phyloP scores from a whole-genome alignment of 305 asterid genomes.

The Nicotiana rustica region DNA sequence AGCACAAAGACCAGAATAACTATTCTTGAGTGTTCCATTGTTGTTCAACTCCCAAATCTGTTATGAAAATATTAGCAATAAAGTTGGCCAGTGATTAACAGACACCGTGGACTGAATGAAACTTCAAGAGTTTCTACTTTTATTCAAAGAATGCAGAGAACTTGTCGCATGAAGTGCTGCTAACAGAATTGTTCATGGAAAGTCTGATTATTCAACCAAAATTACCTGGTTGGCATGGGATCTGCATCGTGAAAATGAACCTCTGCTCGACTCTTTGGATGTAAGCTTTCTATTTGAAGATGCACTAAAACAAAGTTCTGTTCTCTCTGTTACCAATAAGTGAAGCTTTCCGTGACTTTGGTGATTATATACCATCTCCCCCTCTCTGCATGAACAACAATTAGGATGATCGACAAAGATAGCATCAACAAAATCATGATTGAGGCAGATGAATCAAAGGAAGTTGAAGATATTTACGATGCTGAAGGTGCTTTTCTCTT shows the following conservation, averaged over 20 bases:
- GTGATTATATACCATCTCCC: constrained; percentile 40
- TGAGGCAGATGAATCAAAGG: neutral
- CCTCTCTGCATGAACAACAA: constrained; percentile 56
- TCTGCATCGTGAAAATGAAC: constrained; percentile 74
- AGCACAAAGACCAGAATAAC: constrained; percentile 90
- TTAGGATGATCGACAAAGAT: neutral
- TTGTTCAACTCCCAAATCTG: constrained; percentile 90
- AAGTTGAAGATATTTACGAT: constrained; percentile 55
- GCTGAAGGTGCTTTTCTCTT: constrained; percentile 55
- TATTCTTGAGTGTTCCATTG: constrained; percentile 73
- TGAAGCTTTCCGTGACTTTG: constrained; percentile 55
- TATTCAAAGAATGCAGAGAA: constrained; percentile 12
- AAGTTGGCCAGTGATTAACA: neutral
- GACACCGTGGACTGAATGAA: constrained; percentile 1
- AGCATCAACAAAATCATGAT: neutral
- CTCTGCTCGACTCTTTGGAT: constrained; percentile 64
- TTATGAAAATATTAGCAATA: neutral
- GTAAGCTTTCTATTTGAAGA: constrained; percentile 66
- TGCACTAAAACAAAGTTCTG: constrained; percentile 70
- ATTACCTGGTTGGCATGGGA: constrained; percentile 69
- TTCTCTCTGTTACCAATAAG: constrained; percentile 54
- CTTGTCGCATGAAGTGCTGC: neutral
- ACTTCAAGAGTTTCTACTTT: neutral
- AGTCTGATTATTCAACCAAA: constrained; percentile 22
- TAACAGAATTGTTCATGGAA: constrained; percentile 16